Evolutionary conservation across 2,329 filamentous ascomycete species (phyloP), one percentile per base, ranked within the genome.

Genomic region (Capronia coronata): DNA sequence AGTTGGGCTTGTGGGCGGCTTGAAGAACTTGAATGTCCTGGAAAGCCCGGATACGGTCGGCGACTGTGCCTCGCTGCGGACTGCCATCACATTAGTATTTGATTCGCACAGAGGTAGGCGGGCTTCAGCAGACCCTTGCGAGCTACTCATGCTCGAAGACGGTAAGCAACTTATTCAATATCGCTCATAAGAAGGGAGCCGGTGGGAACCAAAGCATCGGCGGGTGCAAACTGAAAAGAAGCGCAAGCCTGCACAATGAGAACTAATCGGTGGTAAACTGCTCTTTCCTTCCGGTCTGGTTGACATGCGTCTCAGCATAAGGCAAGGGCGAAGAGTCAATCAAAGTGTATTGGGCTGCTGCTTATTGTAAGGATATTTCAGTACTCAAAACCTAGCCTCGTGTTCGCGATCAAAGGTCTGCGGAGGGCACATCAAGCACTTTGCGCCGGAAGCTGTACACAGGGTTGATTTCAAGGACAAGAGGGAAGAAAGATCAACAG

Each of bases 21-120:
- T 54, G 43, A 35, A 40, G 44, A 16, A 39, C 43, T 43, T 48
- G 49, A 13, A 39, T 46, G 27, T 50, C 49, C 41, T 61, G 59
- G 18, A 61, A 59, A 13, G 51, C 56, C 45, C 53, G 58, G 30
- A 60, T 51, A n/a, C 58, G 54, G 25, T 49, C 52, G 30, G 58
- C 54, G 9, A 60, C 59, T 23, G 55, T 59, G 43, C 57, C 57
- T 51, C 40, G 37, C 40, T 50, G 56, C 32, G 46, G 45, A 40
- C 51, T 58, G 30, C 19, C 7, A 22, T 29, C 29, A 18, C 6
- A 34, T 51, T 39, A 54, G 49, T 39, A 39, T 16, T 21, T 14
- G 19, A 38, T 19, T 27, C 4, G 18, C 19, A 16, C 10, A 30
- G 16, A 11, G 5, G 10, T 29, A 2, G 27, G 34, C n/a, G 8